These are phyloP conservation scores for Dictyostelium capitatum DNA, from an alignment of 78 protist genomes.

Conservation along the genomic window DNA sequence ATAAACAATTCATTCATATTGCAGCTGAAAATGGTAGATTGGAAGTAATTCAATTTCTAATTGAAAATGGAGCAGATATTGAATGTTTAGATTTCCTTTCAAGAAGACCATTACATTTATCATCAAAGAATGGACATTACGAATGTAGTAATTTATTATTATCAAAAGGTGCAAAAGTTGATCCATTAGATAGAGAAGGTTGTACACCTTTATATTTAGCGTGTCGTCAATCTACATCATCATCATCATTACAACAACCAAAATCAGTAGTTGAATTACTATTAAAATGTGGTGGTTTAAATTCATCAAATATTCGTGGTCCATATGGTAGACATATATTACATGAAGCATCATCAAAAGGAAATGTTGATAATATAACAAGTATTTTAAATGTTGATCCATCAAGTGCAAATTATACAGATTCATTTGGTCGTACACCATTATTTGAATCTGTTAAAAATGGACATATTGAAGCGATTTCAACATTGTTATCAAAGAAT, in stretches of 20 bases:
- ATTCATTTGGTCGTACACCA: constrained; percentile 75
- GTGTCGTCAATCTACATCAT: constrained; percentile 14
- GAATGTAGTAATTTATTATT: constrained; percentile 31
- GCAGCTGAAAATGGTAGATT: constrained; percentile 34
- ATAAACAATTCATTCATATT: constrained; percentile 72
- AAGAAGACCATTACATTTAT: constrained; percentile 68
- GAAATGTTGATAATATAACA: neutral
- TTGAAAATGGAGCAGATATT: constrained; percentile 60
- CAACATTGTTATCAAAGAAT: neutral
- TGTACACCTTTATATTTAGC: constrained; percentile 69
- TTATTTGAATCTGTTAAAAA: constrained; percentile 33
- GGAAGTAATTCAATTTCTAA: constrained; percentile 3
- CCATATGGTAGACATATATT: constrained; percentile 38
- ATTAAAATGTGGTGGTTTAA: neutral
- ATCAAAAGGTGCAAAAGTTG: constrained; percentile 10
- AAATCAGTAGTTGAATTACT: constrained; percentile 4
- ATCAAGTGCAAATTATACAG: neutral
- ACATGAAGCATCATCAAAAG: constrained; percentile 46
- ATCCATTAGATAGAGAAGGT: constrained; percentile 54
- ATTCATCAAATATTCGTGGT: constrained; percentile 2
- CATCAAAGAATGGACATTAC: constrained; percentile 21
- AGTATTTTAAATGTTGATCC: neutral
- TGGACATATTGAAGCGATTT: neutral
- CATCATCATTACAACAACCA: neutral
- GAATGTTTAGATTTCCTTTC: constrained; percentile 45